Evolutionary conservation across 1,284 basidiomycete species (phyloP).

Genomic region (Caloboletus inedulis): DNA sequence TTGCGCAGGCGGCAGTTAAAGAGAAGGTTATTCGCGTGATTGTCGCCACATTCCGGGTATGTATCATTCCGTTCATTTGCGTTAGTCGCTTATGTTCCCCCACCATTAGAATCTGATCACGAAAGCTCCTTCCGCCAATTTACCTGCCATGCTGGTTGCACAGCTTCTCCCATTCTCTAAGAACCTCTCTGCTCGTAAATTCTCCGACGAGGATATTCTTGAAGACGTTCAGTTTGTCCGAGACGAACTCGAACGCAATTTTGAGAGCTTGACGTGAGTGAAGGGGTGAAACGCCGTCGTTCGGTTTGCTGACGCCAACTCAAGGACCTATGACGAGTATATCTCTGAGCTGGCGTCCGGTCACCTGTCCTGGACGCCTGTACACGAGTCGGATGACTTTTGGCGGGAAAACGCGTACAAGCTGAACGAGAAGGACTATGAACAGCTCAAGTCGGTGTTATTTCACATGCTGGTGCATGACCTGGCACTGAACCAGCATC

Average conservation of each 20-base stretch:
- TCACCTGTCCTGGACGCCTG: slow-evolving; percentile 91
- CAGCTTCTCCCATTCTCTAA: slow-evolving; percentile 84
- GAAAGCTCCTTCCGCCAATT: slow-evolving; percentile 78
- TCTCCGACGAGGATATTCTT: slow-evolving; percentile 91
- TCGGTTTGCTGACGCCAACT: background rate
- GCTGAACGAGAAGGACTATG: slow-evolving; percentile 78
- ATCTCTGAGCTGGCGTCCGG: slow-evolving; percentile 87
- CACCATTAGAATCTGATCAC: slow-evolving; percentile 74
- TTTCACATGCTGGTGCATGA: background rate
- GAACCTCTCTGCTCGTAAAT: slow-evolving; percentile 83
- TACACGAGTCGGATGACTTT: slow-evolving; percentile 94
- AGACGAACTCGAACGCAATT: slow-evolving; percentile 77
- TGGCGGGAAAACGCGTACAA: slow-evolving; percentile 94
- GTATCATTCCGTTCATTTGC: background rate
- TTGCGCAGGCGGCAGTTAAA: slow-evolving; percentile 90
- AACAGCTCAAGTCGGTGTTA: slow-evolving; percentile 69
- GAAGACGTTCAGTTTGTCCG: slow-evolving; percentile 88
- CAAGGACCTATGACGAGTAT: slow-evolving; percentile 94
- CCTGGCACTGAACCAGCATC: background rate
- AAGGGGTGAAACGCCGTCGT: background rate
- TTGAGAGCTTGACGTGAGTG: slow-evolving; percentile 85
- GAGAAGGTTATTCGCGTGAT: slow-evolving; percentile 98
- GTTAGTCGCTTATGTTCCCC: slow-evolving; percentile 1
- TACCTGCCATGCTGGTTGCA: slow-evolving; percentile 90
- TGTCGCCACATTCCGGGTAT: slow-evolving; percentile 85